Base-by-base conservation (phyloP, 805 yeast species). In the Zygotorulaspora sp. region DNA sequence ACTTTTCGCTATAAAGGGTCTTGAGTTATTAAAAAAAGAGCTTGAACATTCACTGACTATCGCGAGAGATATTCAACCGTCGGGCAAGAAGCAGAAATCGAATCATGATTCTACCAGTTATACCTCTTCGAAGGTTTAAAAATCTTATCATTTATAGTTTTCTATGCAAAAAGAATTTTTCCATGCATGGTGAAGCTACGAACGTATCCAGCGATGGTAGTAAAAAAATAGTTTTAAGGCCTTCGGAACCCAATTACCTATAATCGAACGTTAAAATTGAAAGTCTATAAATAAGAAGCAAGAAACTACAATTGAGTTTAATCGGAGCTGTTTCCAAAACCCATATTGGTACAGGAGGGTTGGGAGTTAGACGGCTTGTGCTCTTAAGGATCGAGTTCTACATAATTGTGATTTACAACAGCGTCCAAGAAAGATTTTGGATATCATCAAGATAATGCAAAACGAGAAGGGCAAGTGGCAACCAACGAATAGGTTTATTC, bases 1-100 rank as follows among this genome's bases (percentile, higher is more conserved):
- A 41, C 63, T 68, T 41, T 87, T 86, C 65, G 95, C 95, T 2
- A 65, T 64, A 34, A 54, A 66, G 19, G 94, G 92, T 0, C 63
- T 85, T 37, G 67, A 71, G 50, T 80, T 77, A 49, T 65, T 84
- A 33, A 61, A 80, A 36, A 68, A 73, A 23, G 72, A 70, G 40
- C 58, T 82, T 38, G 60, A 65, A 38, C 42, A 44, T 25, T 38
- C 30, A 25, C 35, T 32, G 4, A 13, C 11, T 18, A 16, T 30
- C 11, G 34, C 23, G 3, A 31, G 36, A 25, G 26, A 41, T 10
- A 43, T 35, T 9, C 31, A 30, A 6, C 23, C 23, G 7, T 10
- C 10, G 23, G 35, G 26, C 3, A 36, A 40, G 40, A 39, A 33
- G 14, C 36, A 35, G 19, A 37, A 29, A 25, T 33, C 42, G 3